A percentile compares a stretch with the other conserved stretches of the same genome.
phyloP scores from a whole-genome alignment of 306 rosid species.

The Corylus americana region DNA sequence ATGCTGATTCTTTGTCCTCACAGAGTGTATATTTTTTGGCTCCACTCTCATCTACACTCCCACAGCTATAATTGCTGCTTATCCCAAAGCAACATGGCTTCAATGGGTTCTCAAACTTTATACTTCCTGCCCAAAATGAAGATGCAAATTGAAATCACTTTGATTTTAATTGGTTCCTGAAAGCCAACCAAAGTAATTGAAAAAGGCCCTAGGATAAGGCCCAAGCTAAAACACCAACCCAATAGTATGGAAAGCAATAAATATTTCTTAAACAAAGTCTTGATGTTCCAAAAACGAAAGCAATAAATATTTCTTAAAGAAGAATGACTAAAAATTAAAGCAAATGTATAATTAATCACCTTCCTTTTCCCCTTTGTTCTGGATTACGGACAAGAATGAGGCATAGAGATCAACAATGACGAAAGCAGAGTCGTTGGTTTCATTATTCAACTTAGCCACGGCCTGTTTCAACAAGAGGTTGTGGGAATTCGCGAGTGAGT shows the following conservation, averaged over 20 bases:
- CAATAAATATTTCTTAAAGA: too few species aligned
- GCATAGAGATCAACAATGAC: conserved; percentile 33
- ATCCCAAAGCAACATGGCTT: conserved; percentile 77
- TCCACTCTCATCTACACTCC: conserved; percentile 50
- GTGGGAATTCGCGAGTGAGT: conserved; percentile 20
- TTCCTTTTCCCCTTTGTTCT: conserved; percentile 31
- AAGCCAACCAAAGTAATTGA: too few species aligned
- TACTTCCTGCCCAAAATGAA: conserved; percentile 4
- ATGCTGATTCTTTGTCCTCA: conserved; percentile 52
- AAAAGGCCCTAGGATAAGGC: too few species aligned
- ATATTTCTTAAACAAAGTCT: too few species aligned
- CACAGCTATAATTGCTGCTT: conserved; percentile 53
- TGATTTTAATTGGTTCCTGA: too few species aligned
- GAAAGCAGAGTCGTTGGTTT: conserved; percentile 17
- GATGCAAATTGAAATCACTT: too few species aligned
- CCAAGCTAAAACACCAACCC: too few species aligned
- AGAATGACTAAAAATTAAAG: not conserved
- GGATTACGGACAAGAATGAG: conserved; percentile 51
- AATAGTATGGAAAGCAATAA: too few species aligned
- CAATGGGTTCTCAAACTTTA: conserved; percentile 48
- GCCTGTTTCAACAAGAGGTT: conserved; percentile 32
- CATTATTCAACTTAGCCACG: conserved; percentile 26
- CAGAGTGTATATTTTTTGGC: conserved; percentile 66
- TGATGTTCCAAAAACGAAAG: too few species aligned
- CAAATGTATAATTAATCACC: conserved; percentile 21